Evolutionary conservation across 2,329 filamentous ascomycete genomes (phyloP), one percentile per base, ranked within the genome.

Genomic region (Colletotrichum coccodes): DNA sequence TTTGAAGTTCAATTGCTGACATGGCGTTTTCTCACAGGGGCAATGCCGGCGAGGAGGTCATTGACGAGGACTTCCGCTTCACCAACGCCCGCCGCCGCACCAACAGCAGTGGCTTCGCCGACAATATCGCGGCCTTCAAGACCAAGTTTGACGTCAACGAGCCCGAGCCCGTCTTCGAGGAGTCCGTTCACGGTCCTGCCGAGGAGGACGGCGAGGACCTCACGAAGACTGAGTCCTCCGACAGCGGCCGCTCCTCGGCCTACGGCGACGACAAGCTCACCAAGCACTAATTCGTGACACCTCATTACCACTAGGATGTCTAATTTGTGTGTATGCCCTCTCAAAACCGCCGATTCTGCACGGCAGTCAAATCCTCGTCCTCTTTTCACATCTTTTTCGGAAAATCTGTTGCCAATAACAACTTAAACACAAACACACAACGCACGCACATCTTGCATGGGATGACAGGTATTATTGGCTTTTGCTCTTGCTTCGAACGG

Each of bases 111-210:
- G 90, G 87, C 76, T 87, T 92, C 75, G 90, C 89, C 63, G 87
- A 90, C 76, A 86, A 90, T 75, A 84, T 94, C 74, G 87, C 89
- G 70, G 90, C 95, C 79, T 94, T 97, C 85, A 97, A 96, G 88
- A 97, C 95, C 82, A 99, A 99, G 85, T 98, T 98, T 79, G 96
- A 99, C 82, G 86, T 93, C 74, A 87, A 94, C 78, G 96, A 98
- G 75, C 86, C 89, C 21, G 95, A 98, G 76, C 95, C 94, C 46
- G 93, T 97, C 76, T 97, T 97, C 74, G 94, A 98, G 80, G 95
- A 98, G 82, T 88, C 89, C 62, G 71, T 96, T 68, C 94, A 97
- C 76, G 94, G 93, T 34, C 87, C 91, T 21, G 75, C 81, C 59
- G 83, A 84, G 32, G 88, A 89, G 59, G 79, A 85, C 46, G 76